Evolutionary conservation across 192 early-diverging fungal genomes (phyloP).

Genomic region (Anaeromyces robustus): DNA sequence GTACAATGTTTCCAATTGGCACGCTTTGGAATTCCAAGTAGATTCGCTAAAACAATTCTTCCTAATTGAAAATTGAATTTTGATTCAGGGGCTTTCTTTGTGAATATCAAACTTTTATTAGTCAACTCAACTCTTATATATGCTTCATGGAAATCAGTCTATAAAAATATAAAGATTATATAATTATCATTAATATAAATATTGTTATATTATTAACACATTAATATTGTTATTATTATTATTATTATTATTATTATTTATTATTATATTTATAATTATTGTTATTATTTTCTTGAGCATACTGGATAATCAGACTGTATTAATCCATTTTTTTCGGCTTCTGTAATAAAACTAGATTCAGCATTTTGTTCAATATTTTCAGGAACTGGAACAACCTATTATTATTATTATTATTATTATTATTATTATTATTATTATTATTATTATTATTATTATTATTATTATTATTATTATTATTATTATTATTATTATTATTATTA

Average conservation of each 20-base stretch:
- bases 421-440: too few species aligned
- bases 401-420: background rate
- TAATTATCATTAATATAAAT: too few species aligned
- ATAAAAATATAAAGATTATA: too few species aligned
- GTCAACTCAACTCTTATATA: constrained; percentile 44
- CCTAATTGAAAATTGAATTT: constrained; percentile 66
- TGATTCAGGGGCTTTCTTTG: constrained; percentile 15
- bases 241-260: too few species aligned
- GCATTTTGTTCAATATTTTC: constrained; percentile 16
- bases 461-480: background rate
- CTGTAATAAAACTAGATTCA: constrained; percentile 17
- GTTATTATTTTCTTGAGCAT: background rate
- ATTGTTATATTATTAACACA: too few species aligned
- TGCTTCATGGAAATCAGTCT: constrained; percentile 1
- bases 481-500: background rate
- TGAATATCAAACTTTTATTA: constrained; percentile 20
- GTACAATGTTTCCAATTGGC: constrained; percentile 70
- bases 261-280: too few species aligned
- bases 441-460: too few species aligned
- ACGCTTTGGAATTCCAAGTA: constrained; percentile 49
- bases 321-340: constrained; percentile 18
- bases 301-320: constrained; percentile 11
- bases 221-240: too few species aligned
- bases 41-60: constrained; percentile 42
- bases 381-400: constrained; percentile 31